Conservation (phyloP, 148 eudicot species). For the Rhododendron molle region DNA sequence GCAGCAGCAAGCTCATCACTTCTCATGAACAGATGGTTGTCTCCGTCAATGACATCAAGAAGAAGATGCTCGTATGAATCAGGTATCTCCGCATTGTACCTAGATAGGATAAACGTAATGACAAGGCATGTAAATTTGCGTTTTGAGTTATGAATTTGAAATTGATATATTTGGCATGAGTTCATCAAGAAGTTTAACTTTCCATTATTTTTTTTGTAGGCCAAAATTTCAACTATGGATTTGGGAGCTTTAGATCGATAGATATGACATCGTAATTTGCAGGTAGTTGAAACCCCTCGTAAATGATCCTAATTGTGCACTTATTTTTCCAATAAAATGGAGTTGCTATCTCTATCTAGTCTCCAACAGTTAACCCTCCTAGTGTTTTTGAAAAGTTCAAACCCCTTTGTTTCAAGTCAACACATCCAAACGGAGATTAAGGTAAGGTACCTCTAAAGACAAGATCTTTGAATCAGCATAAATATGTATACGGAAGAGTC, state of each 20-base stretch:
- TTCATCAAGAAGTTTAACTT: not conserved
- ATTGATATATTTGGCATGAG: not conserved
- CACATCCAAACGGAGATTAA: too few relatives aligned
- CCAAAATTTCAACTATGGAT: not conserved
- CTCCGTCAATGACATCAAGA: slow-evolving; percentile 38
- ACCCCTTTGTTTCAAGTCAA: too few relatives aligned
- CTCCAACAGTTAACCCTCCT: not conserved
- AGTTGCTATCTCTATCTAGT: not conserved
- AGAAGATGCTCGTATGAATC: slow-evolving; percentile 38
- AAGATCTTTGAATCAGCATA: too few relatives aligned
- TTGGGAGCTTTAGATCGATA: not conserved
- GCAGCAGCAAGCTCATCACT: slow-evolving; percentile 42
- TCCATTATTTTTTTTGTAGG: not conserved
- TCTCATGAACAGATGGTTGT: slow-evolving; percentile 35
- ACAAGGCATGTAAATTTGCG: not conserved
- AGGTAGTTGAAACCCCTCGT: not conserved
- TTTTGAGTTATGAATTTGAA: not conserved
- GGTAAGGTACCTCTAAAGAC: too few relatives aligned
- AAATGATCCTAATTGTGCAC: not conserved
- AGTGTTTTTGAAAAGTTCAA: not conserved
- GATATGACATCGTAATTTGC: not conserved
- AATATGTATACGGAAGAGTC: too few relatives aligned
- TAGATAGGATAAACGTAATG: slow-evolving; percentile 6
- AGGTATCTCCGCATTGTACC: slow-evolving; percentile 31
- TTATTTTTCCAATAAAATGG: not conserved